Base-by-base conservation (phyloP, 106 monocot species). In the Chionographis japonica region DNA sequence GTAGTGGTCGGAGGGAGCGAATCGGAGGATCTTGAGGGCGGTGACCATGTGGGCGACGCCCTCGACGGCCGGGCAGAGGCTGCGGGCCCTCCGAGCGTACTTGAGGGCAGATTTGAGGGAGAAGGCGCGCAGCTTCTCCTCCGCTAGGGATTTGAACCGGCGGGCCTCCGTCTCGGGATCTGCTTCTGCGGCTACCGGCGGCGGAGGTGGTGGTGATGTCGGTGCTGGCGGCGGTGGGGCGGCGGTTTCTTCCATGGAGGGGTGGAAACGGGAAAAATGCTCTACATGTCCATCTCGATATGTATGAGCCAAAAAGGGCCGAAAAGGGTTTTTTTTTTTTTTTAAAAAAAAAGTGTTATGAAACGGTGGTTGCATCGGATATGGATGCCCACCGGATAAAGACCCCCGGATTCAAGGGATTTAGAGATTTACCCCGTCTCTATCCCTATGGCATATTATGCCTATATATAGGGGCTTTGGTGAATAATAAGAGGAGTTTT, bases 31-130 rank as follows among this genome's bases (percentile, higher is more conserved):
- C 62, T 78, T 79, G 19, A 80, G 73, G 62, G 85, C 83, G 60
- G 82, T 69, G 37, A 85, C 49, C 61, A 88, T 62, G 39, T 70
- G 56, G 8, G 61, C 12, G 72, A 83, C 52, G 39, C 79, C 83
- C 14, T 55, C 54, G 61, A 85, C 80, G 6, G 53, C 41, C 0
- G 90, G 85, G 43, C 36, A 20, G 42, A 94, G 75, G 8, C 77
- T 68, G 52, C 54, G 73, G n/a, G 94, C 91, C 46, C 86, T 74
- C 62, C 81, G 78, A 4, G 94, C 91, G 79, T 83, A 71, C 62
- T 88, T 88, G 63, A 83, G 87, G 12, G 94, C 94, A 27, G 85
- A 77, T 17, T 77, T 76, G 59, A 79, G 43, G 41, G 74, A 72
- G 67, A 68, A 68, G 17, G 74, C 51, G 4, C n/a, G 36, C 71